A percentile compares a stretch with the other conserved stretches of the same genome.
phyloP scores from a whole-genome alignment of 2,329 filamentous ascomycete genomes.

The Thermoascus crustaceus region DNA sequence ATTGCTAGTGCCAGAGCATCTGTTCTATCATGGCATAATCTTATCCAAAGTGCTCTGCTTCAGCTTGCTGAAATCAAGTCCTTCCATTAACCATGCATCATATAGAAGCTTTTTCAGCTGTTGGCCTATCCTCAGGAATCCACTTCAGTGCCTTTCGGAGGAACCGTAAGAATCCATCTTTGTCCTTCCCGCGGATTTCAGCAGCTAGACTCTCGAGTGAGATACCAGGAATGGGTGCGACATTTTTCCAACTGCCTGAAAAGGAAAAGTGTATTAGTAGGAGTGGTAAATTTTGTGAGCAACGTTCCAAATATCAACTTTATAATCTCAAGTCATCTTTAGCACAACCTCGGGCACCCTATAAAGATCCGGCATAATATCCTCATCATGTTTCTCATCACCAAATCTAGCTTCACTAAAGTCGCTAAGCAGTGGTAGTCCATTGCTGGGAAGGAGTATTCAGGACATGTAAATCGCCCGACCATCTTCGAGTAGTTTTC shows the following conservation, averaged over 20 bases:
- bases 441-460: conserved; percentile 11
- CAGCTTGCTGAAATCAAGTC: too few relatives aligned
- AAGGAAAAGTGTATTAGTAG: not conserved
- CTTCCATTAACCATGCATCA: conserved; percentile 30
- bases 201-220: conserved; percentile 15
- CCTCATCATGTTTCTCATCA: conserved; percentile 20
- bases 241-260: conserved; percentile 15
- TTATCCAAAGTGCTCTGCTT: too few relatives aligned
- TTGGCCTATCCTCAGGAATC: conserved; percentile 17
- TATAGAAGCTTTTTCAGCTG: conserved; percentile 28
- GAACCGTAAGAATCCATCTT: conserved; percentile 17
- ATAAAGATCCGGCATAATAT: conserved; percentile 13
- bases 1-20: too few relatives aligned
- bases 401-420: conserved; percentile 37
- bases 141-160: conserved; percentile 23
- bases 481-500: too few relatives aligned
- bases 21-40: too few relatives aligned
- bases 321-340: conserved; percentile 30
- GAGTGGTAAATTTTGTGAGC: conserved; percentile 16
- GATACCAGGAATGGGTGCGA: conserved; percentile 12
- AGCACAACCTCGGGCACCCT: conserved; percentile 33
- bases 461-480: conserved; percentile 28
- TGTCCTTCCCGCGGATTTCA: conserved; percentile 16
- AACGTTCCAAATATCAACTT: conserved; percentile 41
- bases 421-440: conserved; percentile 35